phyloP scores from a whole-genome alignment of 306 rosid genomes.

The Quercus parvula region DNA sequence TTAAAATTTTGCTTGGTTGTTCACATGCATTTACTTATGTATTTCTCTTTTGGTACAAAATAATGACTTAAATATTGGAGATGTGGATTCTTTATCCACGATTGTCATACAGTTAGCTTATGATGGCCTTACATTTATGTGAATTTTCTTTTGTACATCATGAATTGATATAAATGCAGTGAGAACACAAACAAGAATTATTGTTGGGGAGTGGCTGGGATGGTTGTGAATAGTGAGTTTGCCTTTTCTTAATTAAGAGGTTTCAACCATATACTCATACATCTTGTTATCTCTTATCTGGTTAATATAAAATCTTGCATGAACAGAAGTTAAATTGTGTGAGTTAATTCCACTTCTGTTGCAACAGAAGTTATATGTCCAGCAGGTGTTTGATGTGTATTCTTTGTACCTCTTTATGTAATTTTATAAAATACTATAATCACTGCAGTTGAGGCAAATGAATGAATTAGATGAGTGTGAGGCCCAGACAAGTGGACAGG shows the following conservation, averaged over 20 bases:
- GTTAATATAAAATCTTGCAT: neutral
- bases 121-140: neutral
- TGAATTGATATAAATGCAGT: neutral
- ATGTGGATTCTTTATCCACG: neutral
- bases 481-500: constrained; percentile 20
- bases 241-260: neutral
- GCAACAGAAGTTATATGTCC: neutral
- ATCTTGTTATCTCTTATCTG: neutral
- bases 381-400: neutral
- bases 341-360: neutral
- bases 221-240: neutral
- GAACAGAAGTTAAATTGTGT: neutral
- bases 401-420: neutral
- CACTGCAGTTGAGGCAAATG: constrained; percentile 45
- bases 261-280: neutral
- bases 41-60: neutral
- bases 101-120: neutral
- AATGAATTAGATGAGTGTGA: constrained; percentile 24
- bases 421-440: neutral
- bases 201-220: neutral
- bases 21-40: no score
- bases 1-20: no score
- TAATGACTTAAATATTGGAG: neutral
- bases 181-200: neutral
- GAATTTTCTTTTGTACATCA: neutral